These are phyloP conservation scores for Penicillium chermesinum DNA, from an alignment of 495 filamentous ascomycete genomes.

Conservation along the genomic window DNA sequence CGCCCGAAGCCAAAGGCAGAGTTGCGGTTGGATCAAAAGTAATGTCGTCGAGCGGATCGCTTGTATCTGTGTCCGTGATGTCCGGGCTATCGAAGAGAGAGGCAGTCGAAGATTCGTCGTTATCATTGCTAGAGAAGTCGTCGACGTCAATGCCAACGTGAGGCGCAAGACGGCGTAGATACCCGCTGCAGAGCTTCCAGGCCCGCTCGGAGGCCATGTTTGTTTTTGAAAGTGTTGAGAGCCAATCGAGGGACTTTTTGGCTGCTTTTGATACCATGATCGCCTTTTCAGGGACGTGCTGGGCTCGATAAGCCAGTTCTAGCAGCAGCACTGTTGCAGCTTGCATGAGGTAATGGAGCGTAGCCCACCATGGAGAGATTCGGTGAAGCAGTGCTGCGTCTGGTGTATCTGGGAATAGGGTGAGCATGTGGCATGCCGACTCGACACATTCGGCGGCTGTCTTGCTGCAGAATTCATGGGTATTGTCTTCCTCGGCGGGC, in stretches of 20 bases:
- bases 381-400: slow-evolving; percentile 41
- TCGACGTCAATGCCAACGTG: slow-evolving; percentile 24
- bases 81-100: slow-evolving; percentile 17
- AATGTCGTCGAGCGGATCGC: slow-evolving; percentile 12
- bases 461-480: slow-evolving; percentile 46
- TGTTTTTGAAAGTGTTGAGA: slow-evolving; percentile 41
- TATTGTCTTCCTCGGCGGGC: slow-evolving; percentile 23
- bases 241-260: slow-evolving; percentile 52
- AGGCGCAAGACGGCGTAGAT: slow-evolving; percentile 43
- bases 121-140: slow-evolving; percentile 22
- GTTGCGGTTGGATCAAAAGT: slow-evolving; percentile 15
- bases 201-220: slow-evolving; percentile 46
- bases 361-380: slow-evolving; percentile 58
- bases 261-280: slow-evolving; percentile 47
- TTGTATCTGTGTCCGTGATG: slow-evolving; percentile 3
- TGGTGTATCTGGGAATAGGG: slow-evolving; percentile 45
- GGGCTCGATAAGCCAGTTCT: slow-evolving; percentile 49
- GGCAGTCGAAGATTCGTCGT: slow-evolving; percentile 17
- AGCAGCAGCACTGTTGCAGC: slow-evolving; percentile 54
- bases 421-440: slow-evolving; percentile 51
- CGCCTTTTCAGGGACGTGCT: slow-evolving; percentile 52
- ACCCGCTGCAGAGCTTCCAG: slow-evolving; percentile 46
- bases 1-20: slow-evolving; percentile 7
- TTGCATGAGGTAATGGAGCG: slow-evolving; percentile 59
- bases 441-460: slow-evolving; percentile 53